Evolutionary conservation across 257 asterid genomes (phyloP).

Genomic region (Prunella vulgaris): DNA sequence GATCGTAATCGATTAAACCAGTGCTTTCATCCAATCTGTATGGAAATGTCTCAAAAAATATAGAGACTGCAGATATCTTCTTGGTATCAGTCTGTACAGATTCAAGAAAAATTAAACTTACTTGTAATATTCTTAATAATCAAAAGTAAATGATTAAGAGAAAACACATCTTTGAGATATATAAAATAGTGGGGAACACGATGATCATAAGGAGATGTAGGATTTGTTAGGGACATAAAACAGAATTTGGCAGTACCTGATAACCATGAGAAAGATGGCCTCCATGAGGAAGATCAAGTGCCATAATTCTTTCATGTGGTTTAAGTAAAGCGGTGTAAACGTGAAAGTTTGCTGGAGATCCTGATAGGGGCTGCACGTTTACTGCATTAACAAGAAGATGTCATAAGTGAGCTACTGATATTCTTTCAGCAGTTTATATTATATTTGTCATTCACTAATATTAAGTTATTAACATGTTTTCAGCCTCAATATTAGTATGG

Average conservation of each 20-base stretch:
- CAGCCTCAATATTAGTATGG: not conserved
- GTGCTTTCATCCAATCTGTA: slow-evolving; percentile 94
- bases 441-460: not conserved
- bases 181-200: not conserved
- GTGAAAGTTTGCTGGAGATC: slow-evolving; percentile 82
- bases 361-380: slow-evolving; percentile 85
- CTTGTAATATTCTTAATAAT: not conserved
- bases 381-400: slow-evolving; percentile 38
- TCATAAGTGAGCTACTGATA: not conserved
- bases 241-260: slow-evolving; percentile 47
- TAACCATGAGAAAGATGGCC: slow-evolving; percentile 95
- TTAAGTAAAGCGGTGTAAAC: slow-evolving; percentile 85
- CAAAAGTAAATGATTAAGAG: not conserved
- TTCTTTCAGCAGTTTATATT: not conserved
- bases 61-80: slow-evolving; percentile 98
- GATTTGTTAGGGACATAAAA: not conserved
- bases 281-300: slow-evolving; percentile 96
- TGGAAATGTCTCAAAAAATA: slow-evolving; percentile 97
- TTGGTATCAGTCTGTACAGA: slow-evolving; percentile 85
- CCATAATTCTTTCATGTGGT: slow-evolving; percentile 92
- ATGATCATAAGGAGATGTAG: not conserved
- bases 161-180: not conserved
- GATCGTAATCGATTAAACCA: slow-evolving; percentile 86
- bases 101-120: not conserved
- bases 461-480: not conserved